phyloP scores from a whole-genome alignment of 1,284 basidiomycete species.

The Cerrena zonata region DNA sequence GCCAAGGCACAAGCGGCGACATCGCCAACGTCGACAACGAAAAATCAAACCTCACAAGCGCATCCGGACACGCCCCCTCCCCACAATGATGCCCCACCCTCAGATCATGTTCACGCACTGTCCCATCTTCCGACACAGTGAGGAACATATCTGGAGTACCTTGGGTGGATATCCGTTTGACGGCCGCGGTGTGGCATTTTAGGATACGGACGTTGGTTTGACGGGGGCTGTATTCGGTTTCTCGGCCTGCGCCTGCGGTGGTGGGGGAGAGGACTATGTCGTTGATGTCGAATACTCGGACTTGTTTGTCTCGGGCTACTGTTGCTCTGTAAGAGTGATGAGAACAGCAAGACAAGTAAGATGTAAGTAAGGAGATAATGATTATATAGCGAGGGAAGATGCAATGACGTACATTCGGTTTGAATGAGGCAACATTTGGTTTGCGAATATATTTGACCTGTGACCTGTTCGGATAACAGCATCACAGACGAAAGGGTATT shows the following conservation, averaged over 20 bases:
- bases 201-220: conserved; percentile 51
- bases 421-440: conserved; percentile 75
- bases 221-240: conserved; percentile 36
- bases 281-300: conserved; percentile 78
- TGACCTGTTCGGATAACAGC: conserved; percentile 75
- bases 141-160: conserved; percentile 80
- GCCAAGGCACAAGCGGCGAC: conserved; percentile 66
- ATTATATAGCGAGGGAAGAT: not conserved
- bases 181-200: conserved; percentile 62
- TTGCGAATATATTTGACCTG: conserved; percentile 82
- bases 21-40: conserved; percentile 61
- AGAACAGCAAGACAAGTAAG: too few relatives aligned
- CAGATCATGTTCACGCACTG: conserved; percentile 84
- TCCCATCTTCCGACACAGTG: conserved; percentile 75
- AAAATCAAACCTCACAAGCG: conserved; percentile 56
- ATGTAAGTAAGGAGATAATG: not conserved
- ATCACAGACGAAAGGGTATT: conserved; percentile 59
- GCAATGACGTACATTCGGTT: conserved; percentile 45
- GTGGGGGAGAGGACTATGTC: conserved; percentile 41
- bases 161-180: conserved; percentile 81
- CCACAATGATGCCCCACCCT: conserved; percentile 62
- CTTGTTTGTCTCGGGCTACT: conserved; percentile 74
- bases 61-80: conserved; percentile 53
- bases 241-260: conserved; percentile 28
- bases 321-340: conserved; percentile 46